These are phyloP conservation scores for Pythium insidiosum DNA, from an alignment of 352 stramenopile genomes.

Conservation along the genomic window DNA sequence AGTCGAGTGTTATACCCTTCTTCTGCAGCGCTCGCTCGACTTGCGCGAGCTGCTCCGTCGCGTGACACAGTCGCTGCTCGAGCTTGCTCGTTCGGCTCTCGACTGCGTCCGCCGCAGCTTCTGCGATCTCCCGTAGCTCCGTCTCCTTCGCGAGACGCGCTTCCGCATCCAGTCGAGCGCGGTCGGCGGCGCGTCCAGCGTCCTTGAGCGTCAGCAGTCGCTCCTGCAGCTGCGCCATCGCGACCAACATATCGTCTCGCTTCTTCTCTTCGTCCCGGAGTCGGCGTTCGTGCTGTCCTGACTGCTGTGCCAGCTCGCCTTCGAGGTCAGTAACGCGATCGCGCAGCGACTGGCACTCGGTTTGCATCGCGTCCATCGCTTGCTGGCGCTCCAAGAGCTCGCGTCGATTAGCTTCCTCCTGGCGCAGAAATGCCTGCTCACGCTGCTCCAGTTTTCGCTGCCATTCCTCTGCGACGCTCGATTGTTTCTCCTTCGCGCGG, in stretches of 20 bases:
- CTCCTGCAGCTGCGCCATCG: constrained; percentile 25
- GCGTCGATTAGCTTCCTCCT: constrained; percentile 40
- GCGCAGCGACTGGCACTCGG: constrained; percentile 15
- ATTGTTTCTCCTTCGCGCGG: constrained; percentile 33
- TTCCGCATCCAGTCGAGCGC: constrained; percentile 17
- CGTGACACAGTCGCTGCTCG: constrained; percentile 20
- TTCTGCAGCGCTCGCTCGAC: constrained; percentile 41
- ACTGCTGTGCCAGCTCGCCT: constrained; percentile 8
- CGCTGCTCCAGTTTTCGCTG: constrained; percentile 27
- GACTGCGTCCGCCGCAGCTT: constrained; percentile 37
- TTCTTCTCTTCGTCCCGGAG: constrained; percentile 18
- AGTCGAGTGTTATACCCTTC: constrained; percentile 65
- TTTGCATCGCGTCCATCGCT: constrained; percentile 19
- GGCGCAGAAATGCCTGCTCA: constrained; percentile 40
- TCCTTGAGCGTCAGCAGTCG: constrained; percentile 19
- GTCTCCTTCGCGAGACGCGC: constrained; percentile 29
- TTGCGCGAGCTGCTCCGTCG: constrained; percentile 20
- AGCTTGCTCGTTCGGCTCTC: constrained; percentile 28
- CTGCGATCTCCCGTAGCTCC: constrained; percentile 29
- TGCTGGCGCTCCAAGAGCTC: constrained; percentile 17
- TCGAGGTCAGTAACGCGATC: constrained; percentile 2
- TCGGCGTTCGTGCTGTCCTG: neutral
- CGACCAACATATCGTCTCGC: constrained; percentile 15
- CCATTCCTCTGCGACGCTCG: constrained; percentile 21
- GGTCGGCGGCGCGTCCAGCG: constrained; percentile 20